Percentiles rank a stretch among this genome's conserved stretches.
Conservation (phyloP, 2,329 filamentous ascomycete genomes). For the Ophiognomonia clavigignenti-juglandacearum region DNA sequence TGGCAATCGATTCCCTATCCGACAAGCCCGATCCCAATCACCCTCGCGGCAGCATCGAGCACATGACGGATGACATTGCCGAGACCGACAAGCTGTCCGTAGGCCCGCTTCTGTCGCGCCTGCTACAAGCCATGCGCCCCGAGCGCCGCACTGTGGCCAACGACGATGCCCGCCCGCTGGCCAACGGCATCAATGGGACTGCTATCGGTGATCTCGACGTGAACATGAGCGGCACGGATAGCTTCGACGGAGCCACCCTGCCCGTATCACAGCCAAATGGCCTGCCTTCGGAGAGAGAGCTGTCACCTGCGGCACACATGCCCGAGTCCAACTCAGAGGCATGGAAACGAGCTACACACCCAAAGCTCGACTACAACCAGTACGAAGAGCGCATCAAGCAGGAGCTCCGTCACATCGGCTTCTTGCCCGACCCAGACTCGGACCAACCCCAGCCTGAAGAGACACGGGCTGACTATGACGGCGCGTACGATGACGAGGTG, state of each 20-base stretch:
- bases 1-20: constrained; percentile 64
- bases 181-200: constrained; percentile 42
- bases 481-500: constrained; percentile 89
- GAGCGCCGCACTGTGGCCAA: constrained; percentile 51
- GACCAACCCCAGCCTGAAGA: constrained; percentile 12
- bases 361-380: constrained; percentile 76
- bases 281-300: constrained; percentile 27
- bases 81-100: constrained; percentile 88
- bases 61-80: constrained; percentile 78
- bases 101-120: constrained; percentile 76
- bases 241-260: constrained; percentile 33
- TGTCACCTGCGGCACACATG: constrained; percentile 73
- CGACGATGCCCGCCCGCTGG: constrained; percentile 52
- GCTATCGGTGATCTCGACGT: constrained; percentile 42
- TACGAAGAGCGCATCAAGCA: constrained; percentile 89
- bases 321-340: constrained; percentile 68
- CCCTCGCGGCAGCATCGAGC: constrained; percentile 77
- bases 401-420: constrained; percentile 85
- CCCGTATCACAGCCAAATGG: constrained; percentile 12
- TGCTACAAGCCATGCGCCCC: constrained; percentile 76
- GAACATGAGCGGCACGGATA: constrained; percentile 48
- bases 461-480: constrained; percentile 68
- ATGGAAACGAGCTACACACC: constrained; percentile 73
- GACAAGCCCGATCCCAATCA: constrained; percentile 75
- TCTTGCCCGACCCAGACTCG: constrained; percentile 53